Evolutionary conservation across 2,329 filamentous ascomycete genomes (phyloP).

Genomic region (Cadophora sp.): DNA sequence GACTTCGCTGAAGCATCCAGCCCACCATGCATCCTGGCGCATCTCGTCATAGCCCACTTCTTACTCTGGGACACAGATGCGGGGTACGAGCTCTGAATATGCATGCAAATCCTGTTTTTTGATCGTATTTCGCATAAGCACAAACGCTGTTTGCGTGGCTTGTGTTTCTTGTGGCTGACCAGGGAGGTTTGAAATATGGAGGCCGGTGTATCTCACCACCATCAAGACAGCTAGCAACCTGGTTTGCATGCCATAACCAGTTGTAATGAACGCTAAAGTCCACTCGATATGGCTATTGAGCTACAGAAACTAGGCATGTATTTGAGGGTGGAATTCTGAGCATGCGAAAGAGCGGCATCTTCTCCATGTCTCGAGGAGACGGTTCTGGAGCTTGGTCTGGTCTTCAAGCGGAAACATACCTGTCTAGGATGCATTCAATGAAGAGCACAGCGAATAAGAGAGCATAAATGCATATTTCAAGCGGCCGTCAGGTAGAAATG

Average conservation of each 20-base stretch:
- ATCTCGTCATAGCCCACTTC: constrained; percentile 13
- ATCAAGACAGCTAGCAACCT: neutral
- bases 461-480: neutral
- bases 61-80: neutral
- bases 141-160: neutral
- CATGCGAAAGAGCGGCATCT: too few relatives aligned
- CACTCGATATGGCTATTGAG: too few relatives aligned
- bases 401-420: neutral
- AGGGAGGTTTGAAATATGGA: neutral
- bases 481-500: neutral
- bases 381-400: neutral
- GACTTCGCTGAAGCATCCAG: neutral
- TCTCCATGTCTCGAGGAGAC: neutral
- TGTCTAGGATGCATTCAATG: neutral
- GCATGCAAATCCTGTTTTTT: constrained; percentile 10
- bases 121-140: neutral
- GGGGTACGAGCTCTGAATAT: neutral
- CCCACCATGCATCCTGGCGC: neutral
- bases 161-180: constrained; percentile 9
- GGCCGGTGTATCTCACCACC: neutral
- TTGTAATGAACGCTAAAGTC: neutral
- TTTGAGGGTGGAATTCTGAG: too few relatives aligned
- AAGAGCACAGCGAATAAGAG: too few relatives aligned
- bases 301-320: too few relatives aligned
- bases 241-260: neutral